Base-by-base conservation (phyloP, 148 eudicot genomes). In the Nepenthes gracilis region DNA sequence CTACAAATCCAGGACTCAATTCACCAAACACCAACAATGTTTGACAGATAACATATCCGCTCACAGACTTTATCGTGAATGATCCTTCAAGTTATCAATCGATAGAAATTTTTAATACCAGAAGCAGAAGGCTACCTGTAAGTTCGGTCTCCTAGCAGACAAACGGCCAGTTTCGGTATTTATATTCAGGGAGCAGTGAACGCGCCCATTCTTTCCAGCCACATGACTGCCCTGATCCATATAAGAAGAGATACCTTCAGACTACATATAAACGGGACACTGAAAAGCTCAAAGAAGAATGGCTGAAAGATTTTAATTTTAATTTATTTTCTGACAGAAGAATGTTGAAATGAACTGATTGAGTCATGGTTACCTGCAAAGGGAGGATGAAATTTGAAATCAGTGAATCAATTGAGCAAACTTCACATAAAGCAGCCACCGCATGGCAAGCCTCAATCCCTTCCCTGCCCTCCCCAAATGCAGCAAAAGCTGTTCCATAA, bases 301-400 rank as follows among this genome's bases (percentile, higher is more conserved):
- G 23, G 23, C 23, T 23, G 23, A 23, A 23, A 23, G 23, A 23
- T 23, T 23, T 23, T 23, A 23, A 23, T 23, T 23, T 23, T 23
- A 23, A 23, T 23, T 23, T 23, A 23, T 23, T 23, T 23, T 23
- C 23, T 23, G 23, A 23, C 23, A 23, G 23, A 23, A 23, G 23
- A 23, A 23, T 23, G 23, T 23, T 23, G 23, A 23, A 13, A n/a
- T 13, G 58, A 5, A 23, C 12, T 36, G 5, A 1, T 6, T 33
- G 5, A 12, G 4, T 52, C 15, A 23, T 23, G 23, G 23, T 58
- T 59, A 88, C 98, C 98, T 93, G 98, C 75, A 93, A 64, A 57
- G 99, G 99, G 64, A 89, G 87, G 75, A 93, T 93, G 80, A 93
- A 93, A 68, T 93, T 93, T 60, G 99, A 93, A 80, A 93, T 84